Percentiles rank a stretch among this genome's conserved stretches.
Evolutionary conservation across 306 rosid species (phyloP).

Genomic region (Amphicarpaea edgeworthii): DNA sequence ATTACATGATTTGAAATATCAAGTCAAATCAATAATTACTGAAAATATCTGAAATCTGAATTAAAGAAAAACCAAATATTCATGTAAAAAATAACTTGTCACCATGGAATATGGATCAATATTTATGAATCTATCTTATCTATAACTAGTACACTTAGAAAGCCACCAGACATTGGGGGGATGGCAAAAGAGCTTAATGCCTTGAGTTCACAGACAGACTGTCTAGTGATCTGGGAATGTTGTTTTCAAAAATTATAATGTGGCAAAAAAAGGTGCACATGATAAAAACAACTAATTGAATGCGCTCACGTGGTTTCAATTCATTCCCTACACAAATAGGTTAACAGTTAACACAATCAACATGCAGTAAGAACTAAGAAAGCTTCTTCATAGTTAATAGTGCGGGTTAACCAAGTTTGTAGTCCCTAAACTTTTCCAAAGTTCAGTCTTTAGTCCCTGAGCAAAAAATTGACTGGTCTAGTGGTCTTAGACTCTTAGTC

Average conservation of each 20-base stretch:
- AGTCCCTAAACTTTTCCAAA: too few species aligned
- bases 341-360: slow-evolving; percentile 11
- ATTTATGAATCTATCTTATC: slow-evolving; percentile 3
- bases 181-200: neutral
- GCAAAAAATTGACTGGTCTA: too few species aligned
- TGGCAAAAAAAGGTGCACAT: neutral
- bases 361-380: slow-evolving; percentile 11
- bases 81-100: neutral
- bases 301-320: neutral
- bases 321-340: neutral
- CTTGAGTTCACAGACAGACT: neutral
- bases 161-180: neutral
- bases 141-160: neutral
- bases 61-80: neutral
- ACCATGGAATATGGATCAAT: neutral
- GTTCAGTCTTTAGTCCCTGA: too few species aligned
- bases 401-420: neutral
- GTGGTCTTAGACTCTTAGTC: too few species aligned
- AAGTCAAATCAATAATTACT: slow-evolving; percentile 27
- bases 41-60: slow-evolving; percentile 28
- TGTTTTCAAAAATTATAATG: slow-evolving; percentile 10
- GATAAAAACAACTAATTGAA: neutral
- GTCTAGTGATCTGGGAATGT: slow-evolving; percentile 3
- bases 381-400: slow-evolving; percentile 4
- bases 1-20: slow-evolving; percentile 20